Conservation (phyloP, 257 asterid genomes). For the Solanum chilense region DNA sequence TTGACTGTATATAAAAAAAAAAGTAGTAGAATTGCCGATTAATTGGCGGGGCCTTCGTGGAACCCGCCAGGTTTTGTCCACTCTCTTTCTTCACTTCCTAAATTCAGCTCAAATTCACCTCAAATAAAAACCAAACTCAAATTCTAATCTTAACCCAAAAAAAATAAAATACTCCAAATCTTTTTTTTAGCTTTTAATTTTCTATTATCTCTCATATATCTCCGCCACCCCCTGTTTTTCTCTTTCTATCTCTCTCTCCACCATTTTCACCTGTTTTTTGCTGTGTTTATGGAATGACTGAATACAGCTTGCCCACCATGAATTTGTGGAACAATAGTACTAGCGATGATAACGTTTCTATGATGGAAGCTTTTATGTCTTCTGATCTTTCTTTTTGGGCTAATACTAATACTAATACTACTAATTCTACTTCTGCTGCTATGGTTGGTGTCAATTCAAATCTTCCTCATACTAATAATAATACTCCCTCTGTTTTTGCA, state of each 20-base stretch:
- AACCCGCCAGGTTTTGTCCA: slow-evolving; percentile 9
- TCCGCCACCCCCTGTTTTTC: background rate
- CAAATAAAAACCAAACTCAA: slow-evolving; percentile 25
- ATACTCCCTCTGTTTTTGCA: background rate
- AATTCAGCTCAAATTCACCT: slow-evolving; percentile 33
- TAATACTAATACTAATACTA: background rate
- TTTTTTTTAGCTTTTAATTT: background rate
- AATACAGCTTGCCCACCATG: slow-evolving; percentile 12
- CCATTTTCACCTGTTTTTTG: background rate
- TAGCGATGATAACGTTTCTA: slow-evolving; percentile 18
- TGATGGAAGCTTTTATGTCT: slow-evolving; percentile 31
- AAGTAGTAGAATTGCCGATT: slow-evolving; percentile 1
- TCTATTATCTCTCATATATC: background rate
- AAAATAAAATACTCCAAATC: background rate
- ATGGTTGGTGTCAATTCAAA: background rate
- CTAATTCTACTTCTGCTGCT: background rate
- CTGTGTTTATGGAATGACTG: slow-evolving; percentile 11
- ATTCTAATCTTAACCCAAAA: background rate
- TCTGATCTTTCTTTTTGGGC: slow-evolving; percentile 41
- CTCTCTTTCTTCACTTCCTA: background rate
- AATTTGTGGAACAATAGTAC: slow-evolving; percentile 20
- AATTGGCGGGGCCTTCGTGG: slow-evolving; percentile 23
- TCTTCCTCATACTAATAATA: background rate
- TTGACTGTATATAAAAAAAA: background rate
- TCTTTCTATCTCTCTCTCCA: background rate